phyloP scores from a whole-genome alignment of 129 eudicot genomes.

The Logfia minima region DNA sequence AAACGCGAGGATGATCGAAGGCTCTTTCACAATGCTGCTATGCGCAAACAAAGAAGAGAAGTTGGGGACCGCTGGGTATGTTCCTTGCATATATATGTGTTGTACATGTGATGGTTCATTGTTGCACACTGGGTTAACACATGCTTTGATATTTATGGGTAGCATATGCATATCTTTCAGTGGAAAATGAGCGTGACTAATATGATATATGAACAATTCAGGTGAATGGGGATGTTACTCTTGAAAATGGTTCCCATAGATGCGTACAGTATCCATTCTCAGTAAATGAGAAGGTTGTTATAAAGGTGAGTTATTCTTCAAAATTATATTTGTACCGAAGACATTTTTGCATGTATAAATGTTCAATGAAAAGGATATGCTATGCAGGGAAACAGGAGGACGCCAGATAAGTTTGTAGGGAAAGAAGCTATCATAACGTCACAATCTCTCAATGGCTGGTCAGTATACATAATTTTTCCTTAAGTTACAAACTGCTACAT shows the following conservation, averaged over 20 bases:
- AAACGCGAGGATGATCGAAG: constrained; percentile 95
- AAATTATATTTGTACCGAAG: not conserved
- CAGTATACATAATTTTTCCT: constrained; percentile 34
- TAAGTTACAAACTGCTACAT: not conserved
- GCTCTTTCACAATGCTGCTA: constrained; percentile 85
- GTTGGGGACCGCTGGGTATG: constrained; percentile 72
- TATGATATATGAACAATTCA: constrained; percentile 30
- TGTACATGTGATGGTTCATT: constrained; percentile 1
- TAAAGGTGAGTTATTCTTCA: constrained; percentile 56
- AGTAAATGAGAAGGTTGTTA: constrained; percentile 84
- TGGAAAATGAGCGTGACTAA: constrained; percentile 16
- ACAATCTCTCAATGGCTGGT: constrained; percentile 98
- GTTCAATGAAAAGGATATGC: constrained; percentile 1
- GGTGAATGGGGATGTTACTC: constrained; percentile 74
- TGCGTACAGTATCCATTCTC: constrained; percentile 91
- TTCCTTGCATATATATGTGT: not conserved
- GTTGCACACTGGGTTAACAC: not conserved
- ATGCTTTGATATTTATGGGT: not conserved
- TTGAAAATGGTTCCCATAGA: constrained; percentile 64
- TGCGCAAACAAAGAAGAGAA: constrained; percentile 86
- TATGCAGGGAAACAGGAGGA: constrained; percentile 91
- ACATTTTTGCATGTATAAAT: constrained; percentile 2
- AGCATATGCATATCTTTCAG: not conserved
- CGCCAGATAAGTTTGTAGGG: constrained; percentile 96
- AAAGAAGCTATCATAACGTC: constrained; percentile 95